Evolutionary conservation across 768 basidiomycete genomes (phyloP).

Genomic region (Lactifluus piperatus): DNA sequence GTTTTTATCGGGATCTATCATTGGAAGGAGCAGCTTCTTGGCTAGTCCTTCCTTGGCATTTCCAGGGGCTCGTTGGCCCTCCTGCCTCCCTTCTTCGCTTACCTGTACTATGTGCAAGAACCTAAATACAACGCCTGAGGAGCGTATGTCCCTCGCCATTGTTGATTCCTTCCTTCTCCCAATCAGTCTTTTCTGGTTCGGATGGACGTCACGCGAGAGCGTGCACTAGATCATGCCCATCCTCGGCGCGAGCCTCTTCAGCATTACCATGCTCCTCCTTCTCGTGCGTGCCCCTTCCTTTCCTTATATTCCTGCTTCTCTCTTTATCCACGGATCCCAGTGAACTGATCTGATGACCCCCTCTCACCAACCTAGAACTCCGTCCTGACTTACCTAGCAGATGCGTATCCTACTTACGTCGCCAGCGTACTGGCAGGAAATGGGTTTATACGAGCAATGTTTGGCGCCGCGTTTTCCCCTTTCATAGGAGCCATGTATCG

Average conservation of each 20-base stretch:
- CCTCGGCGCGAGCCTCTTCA: constrained; percentile 29
- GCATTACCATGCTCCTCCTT: constrained; percentile 27
- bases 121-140: constrained; percentile 24
- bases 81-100: constrained; percentile 16
- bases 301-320: constrained; percentile 22
- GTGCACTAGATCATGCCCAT: constrained; percentile 31
- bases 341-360: not conserved
- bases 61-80: constrained; percentile 7
- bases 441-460: constrained; percentile 27
- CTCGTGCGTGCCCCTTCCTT: constrained; percentile 23
- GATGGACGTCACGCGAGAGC: constrained; percentile 25
- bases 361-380: not conserved
- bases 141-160: constrained; percentile 30
- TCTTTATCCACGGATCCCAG: no score
- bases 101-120: constrained; percentile 16
- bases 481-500: constrained; percentile 22
- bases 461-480: constrained; percentile 15
- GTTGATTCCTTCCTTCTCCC: constrained; percentile 29
- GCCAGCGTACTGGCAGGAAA: constrained; percentile 31
- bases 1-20: constrained; percentile 29
- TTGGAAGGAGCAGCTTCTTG: constrained; percentile 27
- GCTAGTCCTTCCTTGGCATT: constrained; percentile 27
- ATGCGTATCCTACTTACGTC: constrained; percentile 27
- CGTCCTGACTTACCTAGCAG: constrained; percentile 27
- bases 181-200: constrained; percentile 30